Evolutionary conservation across 352 stramenopile species (phyloP), one percentile per base, ranked within the genome.

Genomic region (Phytophthora aleatoria): DNA sequence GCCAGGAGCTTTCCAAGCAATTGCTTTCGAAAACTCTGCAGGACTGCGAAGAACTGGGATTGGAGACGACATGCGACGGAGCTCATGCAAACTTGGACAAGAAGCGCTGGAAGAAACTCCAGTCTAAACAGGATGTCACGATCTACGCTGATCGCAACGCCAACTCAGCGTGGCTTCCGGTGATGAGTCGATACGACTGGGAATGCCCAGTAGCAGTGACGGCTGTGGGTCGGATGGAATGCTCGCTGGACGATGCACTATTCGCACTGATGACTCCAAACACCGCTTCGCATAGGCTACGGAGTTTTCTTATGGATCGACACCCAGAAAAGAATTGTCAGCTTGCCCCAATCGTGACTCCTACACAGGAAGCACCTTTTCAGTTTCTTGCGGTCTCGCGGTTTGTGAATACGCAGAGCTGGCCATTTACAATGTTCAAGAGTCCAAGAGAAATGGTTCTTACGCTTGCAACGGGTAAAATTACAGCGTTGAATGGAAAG

Each of bases 71-170:
- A 39, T 47, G 28, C 33, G 50, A 59, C 1, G 54, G 30, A 9
- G 50, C 26, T 12, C 55, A 64, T 30, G 50, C 55, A 7, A 48
- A 61, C 11, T 35, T 74, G 9, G 61, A 74, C 51, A 60, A 47
- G 27, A 66, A 45, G 13, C 67, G 61, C 1, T 74, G 67, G 67
- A 74, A 74, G 51, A 74, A 64, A 27, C 43, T 74, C 10, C 61
- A 71, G 67, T 64, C 67, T 2, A 44, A 71, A 27, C 12, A 36
- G 5, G 38, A 74, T n/a, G 56, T 74, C 50, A 58, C 67, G 26
- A 30, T 74, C 15, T 74, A 71, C 35, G 51, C 51, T 11, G 67
- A 74, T 54, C 67, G 61, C 2, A 67, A 3, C 8, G 44, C 67
- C 2, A 35, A 61, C 6, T 58, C 67, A n/a, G 61, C 51, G 24